Conservation (phyloP, 1,139 yeast species). For the Hemisphaericaspora subhashii region DNA sequence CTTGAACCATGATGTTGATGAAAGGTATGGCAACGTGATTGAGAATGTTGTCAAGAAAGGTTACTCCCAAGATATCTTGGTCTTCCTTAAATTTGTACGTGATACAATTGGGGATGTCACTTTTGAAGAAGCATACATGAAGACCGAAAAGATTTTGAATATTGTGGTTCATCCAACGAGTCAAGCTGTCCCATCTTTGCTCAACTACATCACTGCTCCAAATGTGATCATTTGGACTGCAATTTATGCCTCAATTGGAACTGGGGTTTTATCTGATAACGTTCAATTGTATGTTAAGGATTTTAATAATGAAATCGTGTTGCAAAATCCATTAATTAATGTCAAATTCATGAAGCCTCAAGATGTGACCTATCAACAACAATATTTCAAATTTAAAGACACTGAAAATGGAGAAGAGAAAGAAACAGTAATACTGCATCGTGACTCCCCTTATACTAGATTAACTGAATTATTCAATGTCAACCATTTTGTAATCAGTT, state of each 20-base stretch:
- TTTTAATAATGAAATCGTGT: constrained; percentile 56
- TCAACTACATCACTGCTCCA: constrained; percentile 92
- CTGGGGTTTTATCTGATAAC: constrained; percentile 61
- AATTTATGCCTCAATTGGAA: constrained; percentile 69
- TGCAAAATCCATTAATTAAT: constrained; percentile 32
- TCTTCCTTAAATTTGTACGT: constrained; percentile 76
- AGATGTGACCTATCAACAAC: constrained; percentile 47
- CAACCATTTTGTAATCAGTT: constrained; percentile 83
- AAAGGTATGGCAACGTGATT: constrained; percentile 62
- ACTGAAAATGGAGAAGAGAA: constrained; percentile 18
- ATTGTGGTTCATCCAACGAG: constrained; percentile 88
- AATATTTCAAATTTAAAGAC: constrained; percentile 29
- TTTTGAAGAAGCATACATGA: constrained; percentile 88
- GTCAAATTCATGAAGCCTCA: constrained; percentile 46
- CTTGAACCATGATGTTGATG: constrained; percentile 58
- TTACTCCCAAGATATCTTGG: constrained; percentile 79
- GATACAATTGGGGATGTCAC: constrained; percentile 81
- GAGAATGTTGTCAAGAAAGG: constrained; percentile 71
- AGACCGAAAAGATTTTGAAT: constrained; percentile 80
- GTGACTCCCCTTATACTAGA: constrained; percentile 76
- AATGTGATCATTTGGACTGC: constrained; percentile 92
- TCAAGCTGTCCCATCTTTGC: constrained; percentile 66
- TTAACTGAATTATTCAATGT: constrained; percentile 91
- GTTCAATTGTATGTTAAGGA: constrained; percentile 72
- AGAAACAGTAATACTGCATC: constrained; percentile 23